These are phyloP conservation scores for Albifimbria verrucaria DNA, from an alignment of 2,329 filamentous ascomycete genomes.

Conservation along the genomic window DNA sequence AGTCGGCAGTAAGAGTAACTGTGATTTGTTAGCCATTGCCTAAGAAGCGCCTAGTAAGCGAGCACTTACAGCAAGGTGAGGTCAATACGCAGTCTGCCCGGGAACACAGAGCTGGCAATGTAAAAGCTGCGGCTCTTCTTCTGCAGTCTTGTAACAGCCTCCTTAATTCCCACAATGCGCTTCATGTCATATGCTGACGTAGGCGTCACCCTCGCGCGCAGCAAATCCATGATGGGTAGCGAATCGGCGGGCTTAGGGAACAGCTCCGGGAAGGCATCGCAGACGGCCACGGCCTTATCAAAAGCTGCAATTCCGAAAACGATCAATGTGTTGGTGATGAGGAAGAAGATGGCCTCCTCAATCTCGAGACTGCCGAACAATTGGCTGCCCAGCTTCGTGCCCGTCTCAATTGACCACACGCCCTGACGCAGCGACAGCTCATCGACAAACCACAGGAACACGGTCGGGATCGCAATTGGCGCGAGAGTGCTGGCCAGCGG, in stretches of 20 bases:
- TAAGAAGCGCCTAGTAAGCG: neutral
- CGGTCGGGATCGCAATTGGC: conserved; percentile 60
- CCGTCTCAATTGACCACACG: conserved; percentile 67
- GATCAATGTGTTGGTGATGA: conserved; percentile 66
- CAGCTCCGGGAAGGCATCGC: conserved; percentile 58
- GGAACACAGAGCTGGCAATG: conserved; percentile 66
- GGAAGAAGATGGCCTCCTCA: conserved; percentile 73
- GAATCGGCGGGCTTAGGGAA: conserved; percentile 47
- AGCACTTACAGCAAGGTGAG: conserved; percentile 55
- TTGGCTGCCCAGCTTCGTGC: conserved; percentile 62
- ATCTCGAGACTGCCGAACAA: conserved; percentile 66
- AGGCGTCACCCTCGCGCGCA: conserved; percentile 46
- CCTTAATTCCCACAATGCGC: conserved; percentile 54
- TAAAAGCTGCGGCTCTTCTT: conserved; percentile 73
- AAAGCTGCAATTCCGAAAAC: conserved; percentile 67
- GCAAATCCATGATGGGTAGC: conserved; percentile 45
- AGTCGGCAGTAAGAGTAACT: conserved; percentile 72
- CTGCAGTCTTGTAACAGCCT: conserved; percentile 55
- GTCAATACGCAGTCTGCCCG: conserved; percentile 65
- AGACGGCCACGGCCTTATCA: conserved; percentile 64
- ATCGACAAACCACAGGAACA: conserved; percentile 72
- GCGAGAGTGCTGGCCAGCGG: conserved; percentile 54
- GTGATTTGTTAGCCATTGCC: neutral
- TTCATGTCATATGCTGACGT: conserved; percentile 51
- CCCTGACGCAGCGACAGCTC: conserved; percentile 64